These are phyloP conservation scores for Calocybe gambosa DNA, from an alignment of 1,284 basidiomycete species.

Conservation along the genomic window DNA sequence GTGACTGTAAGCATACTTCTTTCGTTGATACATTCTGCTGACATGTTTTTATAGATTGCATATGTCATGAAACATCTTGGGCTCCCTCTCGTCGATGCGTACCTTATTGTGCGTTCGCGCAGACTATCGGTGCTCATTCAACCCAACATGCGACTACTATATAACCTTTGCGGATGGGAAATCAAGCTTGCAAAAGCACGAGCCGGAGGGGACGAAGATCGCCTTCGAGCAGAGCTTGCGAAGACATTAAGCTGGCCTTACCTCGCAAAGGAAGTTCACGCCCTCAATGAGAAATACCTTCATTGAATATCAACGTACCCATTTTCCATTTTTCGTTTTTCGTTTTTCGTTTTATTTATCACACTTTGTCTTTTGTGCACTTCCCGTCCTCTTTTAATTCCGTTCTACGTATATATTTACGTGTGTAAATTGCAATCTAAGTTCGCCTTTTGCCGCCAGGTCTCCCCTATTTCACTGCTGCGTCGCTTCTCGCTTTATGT, in stretches of 20 bases:
- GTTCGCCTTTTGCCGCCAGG: too few species aligned
- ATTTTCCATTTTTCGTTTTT: not conserved
- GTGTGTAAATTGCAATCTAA: too few species aligned
- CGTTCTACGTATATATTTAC: too few species aligned
- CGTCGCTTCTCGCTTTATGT: too few species aligned
- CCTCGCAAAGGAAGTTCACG: slow-evolving; percentile 72
- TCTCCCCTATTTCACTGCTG: too few species aligned
- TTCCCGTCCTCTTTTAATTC: too few species aligned
- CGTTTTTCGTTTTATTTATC: not conserved
- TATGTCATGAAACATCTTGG: slow-evolving; percentile 95
- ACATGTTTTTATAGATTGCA: slow-evolving; percentile 67
- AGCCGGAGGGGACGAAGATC: slow-evolving; percentile 44
- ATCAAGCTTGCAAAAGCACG: slow-evolving; percentile 71
- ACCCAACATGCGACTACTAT: slow-evolving; percentile 89
- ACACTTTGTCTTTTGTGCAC: too few species aligned
- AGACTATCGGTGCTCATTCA: slow-evolving; percentile 85
- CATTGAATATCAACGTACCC: slow-evolving; percentile 21
- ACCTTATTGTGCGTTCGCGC: slow-evolving; percentile 83
- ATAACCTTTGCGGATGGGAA: slow-evolving; percentile 93
- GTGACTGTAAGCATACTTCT: slow-evolving; percentile 60
- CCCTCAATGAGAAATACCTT: slow-evolving; percentile 77
- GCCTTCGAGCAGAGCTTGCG: slow-evolving; percentile 49
- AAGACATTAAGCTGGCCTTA: slow-evolving; percentile 73
- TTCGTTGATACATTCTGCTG: slow-evolving; percentile 6
- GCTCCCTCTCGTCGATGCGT: slow-evolving; percentile 86